Base-by-base conservation (phyloP, 345 rosid species). In the Populus deltoides region DNA sequence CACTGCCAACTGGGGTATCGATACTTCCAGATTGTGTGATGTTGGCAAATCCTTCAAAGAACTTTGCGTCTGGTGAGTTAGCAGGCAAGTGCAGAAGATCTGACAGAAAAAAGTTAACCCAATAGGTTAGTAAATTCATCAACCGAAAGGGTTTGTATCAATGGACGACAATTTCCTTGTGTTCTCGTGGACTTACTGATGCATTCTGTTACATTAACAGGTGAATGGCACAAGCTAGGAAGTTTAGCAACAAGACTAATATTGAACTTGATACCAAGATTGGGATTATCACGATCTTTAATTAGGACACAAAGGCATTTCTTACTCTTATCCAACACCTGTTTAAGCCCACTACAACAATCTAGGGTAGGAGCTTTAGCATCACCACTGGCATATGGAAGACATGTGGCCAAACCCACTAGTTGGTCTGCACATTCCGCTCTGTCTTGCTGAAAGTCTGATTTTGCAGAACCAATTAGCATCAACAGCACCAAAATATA, bases 301-400 rank as follows among this genome's bases (percentile, higher is more conserved):
- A 93, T 81, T 24, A 94, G 80, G 22, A 93, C n/a, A 59, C 97
- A 94, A 0, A 94, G 73, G 76, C 97, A 94, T 82, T 86, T 94
- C 78, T 13, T 72, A 87, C 94, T 91, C 83, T 88, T 91, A 3
- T 68, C 81, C 3, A 93, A 70, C 51, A 91, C 91, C 65, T 85
- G 86, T 45, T 85, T 86, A 15, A 94, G 82, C 16, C 97, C 97
- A 2, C 74, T 70, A 84, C 98, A 94, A 70, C 98, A 94, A 59
- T 91, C 97, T 6, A 79, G 35, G 25, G 95, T 85, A 0, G 97
- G 98, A 36, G 85, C 80, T 75, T 86, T 90, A 3, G 90, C 82
- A 0, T 84, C 69, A 5, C 95, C 95, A 27, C 97, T 88, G 8
- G 89, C 97, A 20, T 89, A 94, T 3, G 95, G 86, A n/a, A 94